Evolutionary conservation across 1,284 basidiomycete genomes (phyloP), one percentile per base, ranked within the genome.

Genomic region (Cryptococcus floricola): DNA sequence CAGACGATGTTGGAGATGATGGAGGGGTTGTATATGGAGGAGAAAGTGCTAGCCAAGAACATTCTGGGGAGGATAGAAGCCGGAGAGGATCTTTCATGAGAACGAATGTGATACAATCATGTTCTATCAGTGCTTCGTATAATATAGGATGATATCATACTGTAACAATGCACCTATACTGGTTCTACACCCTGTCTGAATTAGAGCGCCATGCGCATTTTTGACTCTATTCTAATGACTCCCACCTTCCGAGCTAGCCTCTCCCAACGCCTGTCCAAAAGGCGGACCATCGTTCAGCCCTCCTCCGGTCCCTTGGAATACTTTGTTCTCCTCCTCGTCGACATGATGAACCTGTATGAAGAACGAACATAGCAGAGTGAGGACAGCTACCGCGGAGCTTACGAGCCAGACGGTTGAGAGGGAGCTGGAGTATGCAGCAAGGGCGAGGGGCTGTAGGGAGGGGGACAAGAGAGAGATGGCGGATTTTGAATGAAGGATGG

Each of bases 41-140:
- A 89, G 61, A 39, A 72, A 9, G 73, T 77, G 46, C 83, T 88
- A 16, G 82, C 84, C 7, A 60, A 56, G 27, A 79, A 73, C 14
- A 82, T 88, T 4, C 65, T 74, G 45, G 70, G 76, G 46, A 78
- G 80, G 60, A 57, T 84, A 48, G 56, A 60, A 38, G 46, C 39
- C 6, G 59, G 61, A 4, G 58, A 62, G 39, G 58, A 60, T 19
- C 48, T 60, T 8, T 53, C 50, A 16, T 59, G 34, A 42, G 27
- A n/a, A n/a, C 2, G 50, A n/a, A 13, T 23, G 23, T 23, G 23
- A 25, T 3, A 34, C 13, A 42, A 19, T 42, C 19, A 19, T 8
- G 19, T 7, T 16, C 9, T n/a, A 42, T 7, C 13, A n/a, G 6
- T 42, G 16, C 19, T 16, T 42, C 41, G 19, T 16, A 42, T 42